phyloP scores from a whole-genome alignment of 331 rosid genomes.

The Phaseolus coccineus region DNA sequence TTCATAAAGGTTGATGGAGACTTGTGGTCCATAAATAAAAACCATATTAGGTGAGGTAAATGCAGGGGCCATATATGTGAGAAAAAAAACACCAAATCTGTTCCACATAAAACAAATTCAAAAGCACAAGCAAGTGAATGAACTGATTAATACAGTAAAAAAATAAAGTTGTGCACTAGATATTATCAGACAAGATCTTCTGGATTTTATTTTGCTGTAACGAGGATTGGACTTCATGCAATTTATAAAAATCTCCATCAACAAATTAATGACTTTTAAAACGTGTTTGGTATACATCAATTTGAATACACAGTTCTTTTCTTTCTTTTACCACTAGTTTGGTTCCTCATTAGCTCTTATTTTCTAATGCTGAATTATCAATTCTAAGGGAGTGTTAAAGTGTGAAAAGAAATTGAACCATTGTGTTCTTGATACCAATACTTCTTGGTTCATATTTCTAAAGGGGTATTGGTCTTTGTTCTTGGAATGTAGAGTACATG shows the following conservation, averaged over 20 bases:
- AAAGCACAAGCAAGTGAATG: too few relatives aligned
- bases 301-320: not conserved
- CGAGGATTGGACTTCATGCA: not conserved
- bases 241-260: not conserved
- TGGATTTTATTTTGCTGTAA: not conserved
- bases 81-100: not conserved
- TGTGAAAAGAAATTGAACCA: too few relatives aligned
- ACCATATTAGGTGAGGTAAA: not conserved
- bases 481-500: too few relatives aligned
- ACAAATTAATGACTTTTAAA: not conserved
- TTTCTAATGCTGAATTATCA: too few relatives aligned
- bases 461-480: too few relatives aligned
- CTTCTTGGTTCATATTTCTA: too few relatives aligned
- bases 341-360: not conserved
- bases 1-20: constrained; percentile 33
- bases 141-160: not conserved
- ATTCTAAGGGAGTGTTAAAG: too few relatives aligned
- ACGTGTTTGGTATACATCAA: not conserved
- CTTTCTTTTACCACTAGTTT: not conserved
- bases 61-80: not conserved
- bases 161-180: constrained; percentile 1
- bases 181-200: constrained; percentile 24
- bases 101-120: constrained; percentile 15
- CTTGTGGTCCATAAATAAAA: constrained; percentile 44
- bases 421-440: too few relatives aligned